phyloP scores from a whole-genome alignment of 2,329 filamentous ascomycete genomes.

The Penicillium frequentans region DNA sequence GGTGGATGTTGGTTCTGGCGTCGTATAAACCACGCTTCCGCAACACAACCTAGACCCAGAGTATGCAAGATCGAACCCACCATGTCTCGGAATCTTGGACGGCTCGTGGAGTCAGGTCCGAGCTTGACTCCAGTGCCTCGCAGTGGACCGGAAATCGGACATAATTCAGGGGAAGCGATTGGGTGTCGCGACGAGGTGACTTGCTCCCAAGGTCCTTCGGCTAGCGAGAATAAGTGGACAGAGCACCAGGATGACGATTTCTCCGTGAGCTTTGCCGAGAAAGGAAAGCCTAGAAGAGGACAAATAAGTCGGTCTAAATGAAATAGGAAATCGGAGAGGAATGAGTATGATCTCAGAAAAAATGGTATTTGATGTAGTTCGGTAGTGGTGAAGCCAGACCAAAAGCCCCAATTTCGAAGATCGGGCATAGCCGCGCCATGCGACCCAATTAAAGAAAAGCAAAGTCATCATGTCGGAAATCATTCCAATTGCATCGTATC shows the following conservation, averaged over 20 bases:
- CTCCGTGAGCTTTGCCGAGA: not conserved
- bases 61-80: not conserved
- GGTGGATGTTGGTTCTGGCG: not conserved
- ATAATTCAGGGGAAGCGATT: constrained; percentile 6
- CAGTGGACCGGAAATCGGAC: not conserved
- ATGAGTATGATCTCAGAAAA: not conserved
- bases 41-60: not conserved
- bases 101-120: not conserved
- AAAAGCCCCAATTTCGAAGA: not conserved
- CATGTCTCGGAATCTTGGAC: not conserved
- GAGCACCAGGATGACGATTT: not conserved
- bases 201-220: constrained; percentile 24
- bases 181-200: constrained; percentile 2
- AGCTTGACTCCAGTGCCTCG: constrained; percentile 1
- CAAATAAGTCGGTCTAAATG: not conserved
- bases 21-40: not conserved
- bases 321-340: not conserved
- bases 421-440: not conserved
- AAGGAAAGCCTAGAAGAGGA: not conserved
- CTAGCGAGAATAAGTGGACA: constrained; percentile 8
- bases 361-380: not conserved
- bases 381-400: not conserved
- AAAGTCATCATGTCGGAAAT: constrained; percentile 1
- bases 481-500: constrained; percentile 6
- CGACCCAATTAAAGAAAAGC: not conserved